Conservation (phyloP, 2,329 filamentous ascomycete genomes). For the Truncatella angustata region DNA sequence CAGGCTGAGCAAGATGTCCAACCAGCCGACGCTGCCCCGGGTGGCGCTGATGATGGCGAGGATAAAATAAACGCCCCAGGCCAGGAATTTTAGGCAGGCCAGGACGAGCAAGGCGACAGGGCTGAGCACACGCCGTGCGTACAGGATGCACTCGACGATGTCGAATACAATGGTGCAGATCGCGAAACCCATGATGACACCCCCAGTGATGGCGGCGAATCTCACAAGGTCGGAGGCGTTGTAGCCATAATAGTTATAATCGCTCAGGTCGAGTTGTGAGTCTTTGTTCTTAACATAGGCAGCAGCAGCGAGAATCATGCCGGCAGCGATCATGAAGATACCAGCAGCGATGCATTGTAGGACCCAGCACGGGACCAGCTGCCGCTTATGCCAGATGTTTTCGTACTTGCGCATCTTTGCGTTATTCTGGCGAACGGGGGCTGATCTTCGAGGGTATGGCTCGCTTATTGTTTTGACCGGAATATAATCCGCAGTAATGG, state of each 20-base stretch:
- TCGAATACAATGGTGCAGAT: slow-evolving; percentile 15
- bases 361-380: slow-evolving; percentile 18
- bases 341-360: slow-evolving; percentile 13
- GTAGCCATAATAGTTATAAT: slow-evolving; percentile 12
- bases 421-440: too few relatives aligned
- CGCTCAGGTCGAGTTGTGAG: not conserved
- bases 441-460: too few relatives aligned
- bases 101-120: slow-evolving; percentile 14
- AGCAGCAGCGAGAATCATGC: slow-evolving; percentile 10
- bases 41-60: slow-evolving; percentile 10
- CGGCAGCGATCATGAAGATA: slow-evolving; percentile 10
- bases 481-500: too few relatives aligned
- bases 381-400: slow-evolving; percentile 17
- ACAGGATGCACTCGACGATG: slow-evolving; percentile 15
- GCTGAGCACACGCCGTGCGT: slow-evolving; percentile 9
- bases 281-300: slow-evolving; percentile 9
- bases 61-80: slow-evolving; percentile 15
- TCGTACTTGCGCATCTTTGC: slow-evolving; percentile 14
- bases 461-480: too few relatives aligned
- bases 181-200: slow-evolving; percentile 12
- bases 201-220: slow-evolving; percentile 11
- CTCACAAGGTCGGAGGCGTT: slow-evolving; percentile 4
- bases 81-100: slow-evolving; percentile 13
- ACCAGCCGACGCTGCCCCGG: not conserved
- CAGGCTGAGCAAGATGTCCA: slow-evolving; percentile 11